A percentile compares a stretch with the other conserved stretches of the same genome.
These are phyloP conservation scores for Globisporangium canariense DNA, from an alignment of 352 stramenopile species.

Conservation along the genomic window DNA sequence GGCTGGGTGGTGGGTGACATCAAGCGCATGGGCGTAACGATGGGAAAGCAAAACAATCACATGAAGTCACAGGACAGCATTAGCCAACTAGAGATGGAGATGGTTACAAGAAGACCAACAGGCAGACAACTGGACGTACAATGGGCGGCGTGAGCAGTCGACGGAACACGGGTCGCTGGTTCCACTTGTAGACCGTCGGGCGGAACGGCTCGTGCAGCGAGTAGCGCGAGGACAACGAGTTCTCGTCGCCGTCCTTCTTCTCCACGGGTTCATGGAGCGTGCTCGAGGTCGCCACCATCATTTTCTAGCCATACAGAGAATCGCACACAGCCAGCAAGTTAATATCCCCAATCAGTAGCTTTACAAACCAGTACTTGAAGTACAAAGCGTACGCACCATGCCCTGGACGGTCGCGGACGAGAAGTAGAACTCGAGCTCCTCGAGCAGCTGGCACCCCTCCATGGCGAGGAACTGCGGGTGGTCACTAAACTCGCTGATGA, in stretches of 20 bases:
- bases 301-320: constrained; percentile 43
- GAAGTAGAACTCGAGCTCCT: constrained; percentile 86
- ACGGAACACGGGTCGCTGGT: constrained; percentile 73
- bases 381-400: constrained; percentile 40
- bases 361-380: too few relatives aligned
- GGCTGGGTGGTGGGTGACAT: constrained; percentile 31
- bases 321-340: neutral
- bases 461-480: constrained; percentile 61
- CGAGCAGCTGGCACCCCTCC: constrained; percentile 76
- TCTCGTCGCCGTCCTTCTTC: constrained; percentile 25
- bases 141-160: constrained; percentile 70
- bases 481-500: constrained; percentile 45
- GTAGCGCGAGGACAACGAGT: constrained; percentile 23
- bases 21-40: too few relatives aligned
- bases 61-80: neutral
- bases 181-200: constrained; percentile 78
- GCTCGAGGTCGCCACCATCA: constrained; percentile 76
- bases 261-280: constrained; percentile 54
- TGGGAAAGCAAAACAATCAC: neutral
- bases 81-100: neutral
- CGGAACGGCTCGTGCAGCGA: constrained; percentile 55
- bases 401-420: constrained; percentile 68
- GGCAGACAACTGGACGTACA: constrained; percentile 25
- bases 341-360: neutral
- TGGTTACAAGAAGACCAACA: too few relatives aligned